These are phyloP conservation scores for Leptographium procerum DNA, from an alignment of 2,329 filamentous ascomycete genomes.

Conservation along the genomic window DNA sequence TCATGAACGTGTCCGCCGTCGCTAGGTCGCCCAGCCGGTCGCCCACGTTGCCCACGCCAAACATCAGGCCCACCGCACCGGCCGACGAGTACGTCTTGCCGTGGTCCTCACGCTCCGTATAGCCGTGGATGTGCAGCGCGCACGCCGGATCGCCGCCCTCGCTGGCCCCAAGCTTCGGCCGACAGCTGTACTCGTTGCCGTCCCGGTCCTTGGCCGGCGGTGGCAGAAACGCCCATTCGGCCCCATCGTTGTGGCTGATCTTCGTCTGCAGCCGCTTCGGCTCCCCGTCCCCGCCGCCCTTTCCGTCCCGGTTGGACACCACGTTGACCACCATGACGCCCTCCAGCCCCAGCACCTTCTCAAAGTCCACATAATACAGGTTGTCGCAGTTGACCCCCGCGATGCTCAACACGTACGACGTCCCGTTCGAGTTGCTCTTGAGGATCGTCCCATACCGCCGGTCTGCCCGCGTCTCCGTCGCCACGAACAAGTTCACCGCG, in stretches of 20 bases:
- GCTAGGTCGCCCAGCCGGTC: conserved; percentile 48
- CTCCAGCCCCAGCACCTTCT: conserved; percentile 87
- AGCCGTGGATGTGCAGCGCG: conserved; percentile 86
- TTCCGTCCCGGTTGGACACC: conserved; percentile 55
- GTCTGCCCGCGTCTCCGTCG: conserved; percentile 53
- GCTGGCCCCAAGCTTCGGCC: conserved; percentile 17
- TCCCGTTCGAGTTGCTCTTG: conserved; percentile 98
- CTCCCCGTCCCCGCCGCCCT: conserved; percentile 18
- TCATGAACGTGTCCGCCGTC: conserved; percentile 83
- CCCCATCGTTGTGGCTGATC: conserved; percentile 95
- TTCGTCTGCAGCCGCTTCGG: conserved; percentile 76
- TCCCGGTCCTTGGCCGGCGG: conserved; percentile 63
- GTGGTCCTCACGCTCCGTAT: conserved; percentile 77
- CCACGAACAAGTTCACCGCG: conserved; percentile 87
- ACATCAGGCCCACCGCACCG: conserved; percentile 81
- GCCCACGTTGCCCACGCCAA: conserved; percentile 87
- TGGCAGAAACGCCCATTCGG: conserved; percentile 67
- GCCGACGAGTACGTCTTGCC: conserved; percentile 79
- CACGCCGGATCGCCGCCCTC: conserved; percentile 54
- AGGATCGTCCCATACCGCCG: conserved; percentile 75
- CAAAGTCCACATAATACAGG: conserved; percentile 78
- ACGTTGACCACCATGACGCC: conserved; percentile 82
- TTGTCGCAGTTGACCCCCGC: conserved; percentile 71
- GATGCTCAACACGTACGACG: conserved; percentile 80
- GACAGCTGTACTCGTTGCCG: conserved; percentile 59